Evolutionary conservation across 768 basidiomycete species (phyloP), one percentile per base, ranked within the genome.

Genomic region (Termitomyces sp.): DNA sequence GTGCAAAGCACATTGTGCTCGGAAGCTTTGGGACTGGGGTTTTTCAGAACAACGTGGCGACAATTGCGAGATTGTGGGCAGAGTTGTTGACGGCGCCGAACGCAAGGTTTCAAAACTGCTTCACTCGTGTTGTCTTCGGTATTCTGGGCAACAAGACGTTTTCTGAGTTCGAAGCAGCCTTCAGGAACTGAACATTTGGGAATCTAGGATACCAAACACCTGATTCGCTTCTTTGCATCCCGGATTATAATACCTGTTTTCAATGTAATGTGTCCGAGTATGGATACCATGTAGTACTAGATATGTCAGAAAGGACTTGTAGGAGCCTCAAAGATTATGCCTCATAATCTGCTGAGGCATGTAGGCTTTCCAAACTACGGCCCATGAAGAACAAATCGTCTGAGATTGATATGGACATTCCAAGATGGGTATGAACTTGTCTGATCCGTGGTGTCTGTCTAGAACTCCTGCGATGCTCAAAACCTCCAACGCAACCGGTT

Each of bases 11-110:
- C 63, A 61, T 91, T 50, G 83, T 91, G 0, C 72, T 92, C 31
- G 89, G 90, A 34, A 85, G 84, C 63, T 92, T 88, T 68, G 89
- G 89, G 13, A 91, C 90, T 1, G 89, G 90, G 3, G 89, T 87
- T 3, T 92, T 91, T 71, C 76, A 75, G 57, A 92, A 92, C 70
- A 73, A 78, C 36, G 80, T 89, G 24, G 67, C 71, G 44, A 72
- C 78, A 53, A 78, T 91, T 16, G 88, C 86, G 6, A 72, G 68
- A 36, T 77, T 86, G 46, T 92, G 89, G 85, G 81, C 77, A 47
- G 83, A 89, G 55, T 70, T 89, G 31, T 70, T 91, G 46, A 71
- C 71, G 3, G 72, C 67, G 2, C 72, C 77, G 6, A 75, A 72
- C 1, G 81, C 84, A 31, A 74, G 83, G n/a, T 92, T 86, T 68